Base-by-base conservation (phyloP, 129 eudicot genomes). In the Silybum marianum region DNA sequence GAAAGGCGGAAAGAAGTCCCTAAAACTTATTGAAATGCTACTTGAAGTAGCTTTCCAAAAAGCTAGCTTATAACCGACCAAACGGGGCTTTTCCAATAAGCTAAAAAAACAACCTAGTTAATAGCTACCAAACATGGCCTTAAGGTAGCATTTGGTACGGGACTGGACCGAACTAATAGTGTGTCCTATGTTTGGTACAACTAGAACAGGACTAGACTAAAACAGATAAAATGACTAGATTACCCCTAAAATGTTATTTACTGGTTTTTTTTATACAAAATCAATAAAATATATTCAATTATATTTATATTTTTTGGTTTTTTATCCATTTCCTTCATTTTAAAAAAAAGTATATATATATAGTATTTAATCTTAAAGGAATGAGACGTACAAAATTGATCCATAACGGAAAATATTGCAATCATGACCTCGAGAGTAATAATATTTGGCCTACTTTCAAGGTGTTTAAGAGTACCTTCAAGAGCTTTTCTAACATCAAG, bases 401-500 rank as follows among this genome's bases (percentile, higher is more conserved):
- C 23, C 74, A 81, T 28, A 63, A 71, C 10, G 24, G 23, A 80
- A 51, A 48, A 60, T 26, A 48, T 32, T 30, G 69, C 58, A 9
- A 30, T 70, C 16, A 22, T 79, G 34, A 62, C 3, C 19, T 18
- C 8, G 63, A 51, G 63, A 16, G 8, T 51, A 16, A 24, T 19
- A 18, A 80, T 72, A 60, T 10, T 14, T 54, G 19, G 65, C 79
- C 65, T 10, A 60, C 11, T 11, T 39, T 73, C 18, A 23, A 75
- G 12, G 58, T 40, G 48, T 25, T 58, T 6, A 38, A 36, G 48
- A 39, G 70, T 86, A 95, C 99, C 99, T 91, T 91, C 93, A 86
- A 96, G 76, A 73, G 99, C 99, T 90, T 96, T 96, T 87, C 83
- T 87, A 11, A 91, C 81, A 85, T 96, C 93, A 28, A 96, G 90